Evolutionary conservation across 257 asterid genomes (phyloP).

Genomic region (Forsythia suspensa): DNA sequence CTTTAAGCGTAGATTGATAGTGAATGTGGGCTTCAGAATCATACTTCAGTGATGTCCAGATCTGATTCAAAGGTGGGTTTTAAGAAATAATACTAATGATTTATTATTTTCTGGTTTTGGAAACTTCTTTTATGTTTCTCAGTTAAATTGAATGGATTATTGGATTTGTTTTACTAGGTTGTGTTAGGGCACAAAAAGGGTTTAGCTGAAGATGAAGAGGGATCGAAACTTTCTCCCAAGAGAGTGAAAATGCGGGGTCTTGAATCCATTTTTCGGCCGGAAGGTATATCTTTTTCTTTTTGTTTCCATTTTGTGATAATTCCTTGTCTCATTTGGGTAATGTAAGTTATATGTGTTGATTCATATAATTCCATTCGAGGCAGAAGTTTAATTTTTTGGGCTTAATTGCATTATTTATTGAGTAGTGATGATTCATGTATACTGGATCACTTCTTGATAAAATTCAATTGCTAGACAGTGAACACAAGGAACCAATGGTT

Average conservation of each 20-base stretch:
- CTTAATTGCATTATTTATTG: not conserved
- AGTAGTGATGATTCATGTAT: not conserved
- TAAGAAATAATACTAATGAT: not conserved
- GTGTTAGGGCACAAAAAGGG: conserved; percentile 35
- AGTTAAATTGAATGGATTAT: not conserved
- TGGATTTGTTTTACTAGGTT: conserved; percentile 25
- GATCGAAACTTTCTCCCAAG: conserved; percentile 28
- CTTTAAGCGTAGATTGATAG: conserved; percentile 23
- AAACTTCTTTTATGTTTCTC: not conserved
- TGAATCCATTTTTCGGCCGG: conserved; percentile 30
- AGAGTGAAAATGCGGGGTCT: conserved; percentile 41
- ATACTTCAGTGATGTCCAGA: conserved; percentile 11
- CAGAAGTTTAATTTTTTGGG: not conserved
- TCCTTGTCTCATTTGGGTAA: not conserved
- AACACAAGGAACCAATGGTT: not conserved
- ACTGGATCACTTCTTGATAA: not conserved
- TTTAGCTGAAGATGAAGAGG: conserved; percentile 29
- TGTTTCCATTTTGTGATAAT: not conserved
- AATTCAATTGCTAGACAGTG: not conserved
- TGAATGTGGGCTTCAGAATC: not conserved
- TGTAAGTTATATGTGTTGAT: not conserved
- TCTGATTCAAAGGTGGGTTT: conserved; percentile 34
- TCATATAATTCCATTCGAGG: not conserved
- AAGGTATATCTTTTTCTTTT: conserved; percentile 29
- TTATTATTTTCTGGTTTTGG: not conserved